These are phyloP conservation scores for Alternaria hordeiaustralica DNA, from an alignment of 2,329 filamentous ascomycete genomes.

Conservation along the genomic window DNA sequence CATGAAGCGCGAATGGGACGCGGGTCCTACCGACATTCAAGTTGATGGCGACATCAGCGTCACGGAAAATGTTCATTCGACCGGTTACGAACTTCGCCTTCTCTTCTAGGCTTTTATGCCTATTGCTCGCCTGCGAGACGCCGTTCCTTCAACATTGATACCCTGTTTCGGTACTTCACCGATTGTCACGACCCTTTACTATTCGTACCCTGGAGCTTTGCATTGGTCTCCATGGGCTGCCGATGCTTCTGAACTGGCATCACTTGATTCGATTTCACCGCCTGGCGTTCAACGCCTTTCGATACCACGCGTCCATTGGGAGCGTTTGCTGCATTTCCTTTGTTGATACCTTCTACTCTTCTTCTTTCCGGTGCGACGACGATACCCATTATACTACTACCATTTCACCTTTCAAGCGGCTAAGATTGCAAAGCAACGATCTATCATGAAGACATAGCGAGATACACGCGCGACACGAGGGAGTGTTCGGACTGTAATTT, in stretches of 20 bases:
- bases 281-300: constrained; percentile 31
- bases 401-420: constrained; percentile 27
- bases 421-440: constrained; percentile 34
- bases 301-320: constrained; percentile 36
- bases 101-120: constrained; percentile 47
- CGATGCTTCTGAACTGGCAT: constrained; percentile 21
- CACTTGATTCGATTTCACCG: constrained; percentile 12
- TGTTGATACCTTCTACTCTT: constrained; percentile 24
- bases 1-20: constrained; percentile 62
- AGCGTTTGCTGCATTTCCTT: constrained; percentile 23
- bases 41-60: constrained; percentile 56
- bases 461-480: constrained; percentile 23
- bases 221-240: constrained; percentile 15
- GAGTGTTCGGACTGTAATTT: constrained; percentile 22
- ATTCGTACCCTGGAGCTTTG: constrained; percentile 31
- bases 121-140: constrained; percentile 1
- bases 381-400: constrained; percentile 48
- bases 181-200: constrained; percentile 44
- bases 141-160: constrained; percentile 13
- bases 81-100: constrained; percentile 58
- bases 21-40: constrained; percentile 55
- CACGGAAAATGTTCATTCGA: constrained; percentile 52
- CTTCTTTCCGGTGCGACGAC: constrained; percentile 37
- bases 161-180: constrained; percentile 25
- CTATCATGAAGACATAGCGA: constrained; percentile 25